Base-by-base conservation (phyloP, 257 asterid genomes). In the Anisodus acutangulus region DNA sequence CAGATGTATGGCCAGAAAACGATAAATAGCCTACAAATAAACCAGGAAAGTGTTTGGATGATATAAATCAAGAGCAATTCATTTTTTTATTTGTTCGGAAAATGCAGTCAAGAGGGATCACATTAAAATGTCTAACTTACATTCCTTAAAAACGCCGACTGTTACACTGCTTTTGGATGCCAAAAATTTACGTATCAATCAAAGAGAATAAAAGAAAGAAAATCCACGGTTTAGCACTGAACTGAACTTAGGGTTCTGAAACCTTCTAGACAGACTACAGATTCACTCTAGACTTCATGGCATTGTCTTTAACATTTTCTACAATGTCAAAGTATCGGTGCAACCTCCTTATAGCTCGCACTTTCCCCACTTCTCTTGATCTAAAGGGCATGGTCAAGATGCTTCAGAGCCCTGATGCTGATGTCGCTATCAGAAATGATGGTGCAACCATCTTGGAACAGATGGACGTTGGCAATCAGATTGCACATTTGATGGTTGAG, bases 371-470 rank as follows among this genome's bases (percentile, higher is more conserved):
- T 51, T 95, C 98, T 0, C 89, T 95, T 9, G 98, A 97, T 5
- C 95, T 97, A 22, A 95, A 94, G 84, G 98, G 98, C 90, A 95
- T 94, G 98, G 98, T 93, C 84, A 95, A 94, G 90, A 95, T 93
- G 88, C 95, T 94, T 53, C 97, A 95, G 90, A 91, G 98, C 90
- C 97, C 98, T 67, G 97, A 95, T 84, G 97, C 97, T 69, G 98
- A 95, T 39, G 90, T 95, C 81, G 92, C 97, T 57, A 94, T 94
- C 85, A 92, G 98, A 41, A 95, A 93, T 85, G 97, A 93, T 66
- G 98, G 99, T 59, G 97, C 98, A 7, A 93, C 99, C 47, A 92
- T 95, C 89, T 89, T 95, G 94, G 97, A 94, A 88, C 97, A 87
- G 90, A 95, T 95, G 99, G 98, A 94, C 47, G 97, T 95, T 17